Evolutionary conservation across 768 basidiomycete genomes (phyloP), one percentile per base, ranked within the genome.

Genomic region (Atractiella rhizophila): DNA sequence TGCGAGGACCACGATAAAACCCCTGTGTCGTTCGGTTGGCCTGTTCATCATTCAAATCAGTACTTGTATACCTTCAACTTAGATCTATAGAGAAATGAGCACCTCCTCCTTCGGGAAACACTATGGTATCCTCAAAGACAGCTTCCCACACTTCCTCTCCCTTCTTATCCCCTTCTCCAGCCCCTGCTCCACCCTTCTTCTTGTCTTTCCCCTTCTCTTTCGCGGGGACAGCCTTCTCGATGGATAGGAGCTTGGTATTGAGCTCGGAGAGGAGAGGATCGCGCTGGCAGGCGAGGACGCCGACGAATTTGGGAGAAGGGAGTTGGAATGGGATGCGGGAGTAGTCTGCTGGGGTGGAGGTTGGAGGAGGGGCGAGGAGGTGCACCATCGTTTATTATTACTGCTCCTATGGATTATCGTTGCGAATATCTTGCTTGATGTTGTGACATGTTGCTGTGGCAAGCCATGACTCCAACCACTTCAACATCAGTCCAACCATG

Each of bases 231-330:
- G 58, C 55, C 8, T 70, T 51, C 3, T 57, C 57, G 40, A 64
- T 66, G 29, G 64, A 62, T 31, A 74, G 62, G 4, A 77, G 65
- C 1, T 57, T 64, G 2, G 76, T 76, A 30, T 60, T 58, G 12
- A 81, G 60, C 38, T 66, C 59, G 31, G 65, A 61, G 16, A 74
- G 63, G 12, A 79, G 65, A 6, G 78, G 77, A 49, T 81, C 74
- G 21, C 74, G 75, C 76, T 53, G 27, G 55, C 78, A 81, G 15
- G 75, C 71, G 23, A 82, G 62, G 13, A 80, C 62, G 33, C 78
- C 78, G 28, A 81, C 76, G 57, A 57, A 19, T 64, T 44, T 43
- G 10, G 45, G 37, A 10, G 35, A 19, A 4, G 50, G 45, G 4
- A 53, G 39, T 2, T 20, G 20, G 36, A 51, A 53, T 4, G 24